Percentiles rank a stretch among this genome's conserved stretches.
These are phyloP conservation scores for Suillus subaureus DNA, from an alignment of 768 basidiomycete genomes.

Conservation along the genomic window DNA sequence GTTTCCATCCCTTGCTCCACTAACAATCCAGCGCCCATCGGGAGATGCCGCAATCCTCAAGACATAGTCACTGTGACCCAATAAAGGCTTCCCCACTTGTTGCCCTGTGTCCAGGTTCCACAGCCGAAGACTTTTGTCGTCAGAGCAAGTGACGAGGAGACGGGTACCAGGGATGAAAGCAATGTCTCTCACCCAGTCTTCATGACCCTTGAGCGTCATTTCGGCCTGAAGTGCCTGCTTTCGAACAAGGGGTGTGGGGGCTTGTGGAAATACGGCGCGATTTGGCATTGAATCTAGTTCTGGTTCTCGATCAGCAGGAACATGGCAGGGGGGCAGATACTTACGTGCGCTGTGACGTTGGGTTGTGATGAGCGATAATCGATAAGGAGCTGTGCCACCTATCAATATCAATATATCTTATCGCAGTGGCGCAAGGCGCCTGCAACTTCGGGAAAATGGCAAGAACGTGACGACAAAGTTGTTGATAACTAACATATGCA, in stretches of 20 bases:
- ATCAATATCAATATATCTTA: not conserved
- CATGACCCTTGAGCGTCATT: not conserved
- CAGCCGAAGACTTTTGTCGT: not conserved
- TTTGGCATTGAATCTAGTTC: not conserved
- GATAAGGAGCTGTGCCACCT: not conserved
- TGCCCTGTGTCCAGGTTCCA: conserved; percentile 14
- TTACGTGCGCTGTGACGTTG: not conserved
- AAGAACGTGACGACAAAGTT: not conserved
- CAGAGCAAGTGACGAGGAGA: conserved; percentile 8
- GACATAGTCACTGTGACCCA: conserved; percentile 58
- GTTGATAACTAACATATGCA: not conserved
- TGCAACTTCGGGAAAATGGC: not conserved
- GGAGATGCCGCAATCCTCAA: conserved; percentile 82
- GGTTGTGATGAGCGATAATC: not conserved
- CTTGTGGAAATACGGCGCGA: not conserved
- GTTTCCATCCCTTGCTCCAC: conserved; percentile 93
- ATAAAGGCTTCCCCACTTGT: conserved; percentile 8
- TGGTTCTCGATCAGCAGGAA: not conserved
- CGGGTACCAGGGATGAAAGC: conserved; percentile 14
- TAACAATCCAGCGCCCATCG: conserved; percentile 94
- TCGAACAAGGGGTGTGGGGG: not conserved
- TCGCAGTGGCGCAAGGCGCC: not conserved
- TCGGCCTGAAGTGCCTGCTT: not conserved
- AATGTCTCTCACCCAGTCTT: not conserved
- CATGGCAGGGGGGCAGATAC: not conserved